These are phyloP conservation scores for Ramichloridium luteum DNA, from an alignment of 2,329 filamentous ascomycete genomes.

Conservation along the genomic window DNA sequence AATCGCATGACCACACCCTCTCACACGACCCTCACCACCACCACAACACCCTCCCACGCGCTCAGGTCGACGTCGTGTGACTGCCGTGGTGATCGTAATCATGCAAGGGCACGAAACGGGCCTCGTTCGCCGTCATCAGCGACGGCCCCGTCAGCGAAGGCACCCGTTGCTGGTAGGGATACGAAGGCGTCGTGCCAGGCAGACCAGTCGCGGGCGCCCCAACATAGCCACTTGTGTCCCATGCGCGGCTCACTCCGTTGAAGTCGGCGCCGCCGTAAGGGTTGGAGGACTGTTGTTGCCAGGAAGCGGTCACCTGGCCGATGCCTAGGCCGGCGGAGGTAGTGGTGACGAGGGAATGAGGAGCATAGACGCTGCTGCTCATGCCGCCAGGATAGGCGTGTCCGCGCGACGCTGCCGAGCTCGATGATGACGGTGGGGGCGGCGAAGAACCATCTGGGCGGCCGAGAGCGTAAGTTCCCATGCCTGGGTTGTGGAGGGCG, in stretches of 20 bases:
- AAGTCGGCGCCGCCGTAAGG: too few relatives aligned
- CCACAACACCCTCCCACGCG: too few relatives aligned
- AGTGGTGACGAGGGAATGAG: conserved; percentile 16
- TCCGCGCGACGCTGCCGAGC: conserved; percentile 22
- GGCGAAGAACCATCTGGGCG: conserved; percentile 37
- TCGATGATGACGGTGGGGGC: conserved; percentile 23
- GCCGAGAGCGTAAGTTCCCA: conserved; percentile 19
- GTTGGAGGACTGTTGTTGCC: too few relatives aligned
- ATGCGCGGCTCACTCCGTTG: conserved; percentile 14
- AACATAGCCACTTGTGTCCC: conserved; percentile 20
- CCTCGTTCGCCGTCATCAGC: conserved; percentile 15
- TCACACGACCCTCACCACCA: too few relatives aligned
- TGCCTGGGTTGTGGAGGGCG: conserved; percentile 26
- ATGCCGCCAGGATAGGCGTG: conserved; percentile 20
- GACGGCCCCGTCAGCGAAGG: conserved; percentile 19
- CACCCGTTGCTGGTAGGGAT: conserved; percentile 19
- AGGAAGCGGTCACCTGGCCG: too few relatives aligned
- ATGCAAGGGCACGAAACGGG: conserved; percentile 24
- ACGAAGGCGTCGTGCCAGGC: conserved; percentile 19
- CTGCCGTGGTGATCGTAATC: conserved; percentile 23
- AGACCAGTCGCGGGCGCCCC: conserved; percentile 20
- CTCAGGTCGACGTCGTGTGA: conserved; percentile 19
- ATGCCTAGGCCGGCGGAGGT: conserved; percentile 22
- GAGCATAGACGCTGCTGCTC: conserved; percentile 19
- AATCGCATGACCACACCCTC: too few relatives aligned